Conservation (phyloP, 768 basidiomycete genomes). For the Serendipita vermifera region DNA sequence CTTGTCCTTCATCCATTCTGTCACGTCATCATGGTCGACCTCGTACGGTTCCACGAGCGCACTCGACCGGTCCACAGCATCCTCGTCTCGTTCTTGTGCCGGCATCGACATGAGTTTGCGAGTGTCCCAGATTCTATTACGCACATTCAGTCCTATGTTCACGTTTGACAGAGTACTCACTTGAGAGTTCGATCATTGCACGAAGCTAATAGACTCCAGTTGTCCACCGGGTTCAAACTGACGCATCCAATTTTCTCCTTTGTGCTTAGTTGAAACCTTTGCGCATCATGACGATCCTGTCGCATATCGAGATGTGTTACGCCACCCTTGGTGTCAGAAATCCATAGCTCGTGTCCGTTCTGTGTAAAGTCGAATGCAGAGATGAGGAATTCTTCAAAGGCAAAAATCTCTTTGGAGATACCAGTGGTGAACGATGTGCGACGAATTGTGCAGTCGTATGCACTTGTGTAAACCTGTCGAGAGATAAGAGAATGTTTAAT, state of each 20-base stretch:
- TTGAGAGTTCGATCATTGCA: slow-evolving; percentile 61
- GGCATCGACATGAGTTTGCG: slow-evolving; percentile 44
- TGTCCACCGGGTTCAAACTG: slow-evolving; percentile 61
- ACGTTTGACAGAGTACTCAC: slow-evolving; percentile 30
- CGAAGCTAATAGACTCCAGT: slow-evolving; percentile 55
- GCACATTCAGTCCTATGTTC: too few species aligned
- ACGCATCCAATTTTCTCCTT: slow-evolving; percentile 47
- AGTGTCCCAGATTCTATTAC: slow-evolving; percentile 61
- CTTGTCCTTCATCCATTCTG: background rate
- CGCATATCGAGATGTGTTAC: slow-evolving; percentile 67
- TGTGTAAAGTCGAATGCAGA: slow-evolving; percentile 58
- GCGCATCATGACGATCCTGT: slow-evolving; percentile 37
- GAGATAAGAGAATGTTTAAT: background rate
- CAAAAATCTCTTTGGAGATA: slow-evolving; percentile 54
- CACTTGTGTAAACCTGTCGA: slow-evolving; percentile 60
- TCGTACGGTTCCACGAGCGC: slow-evolving; percentile 7
- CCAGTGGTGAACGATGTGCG: slow-evolving; percentile 59
- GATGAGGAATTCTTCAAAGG: slow-evolving; percentile 47
- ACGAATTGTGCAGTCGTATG: slow-evolving; percentile 72
- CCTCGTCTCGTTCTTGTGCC: slow-evolving; percentile 13
- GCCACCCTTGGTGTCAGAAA: slow-evolving; percentile 61
- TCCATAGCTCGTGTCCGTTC: slow-evolving; percentile 69
- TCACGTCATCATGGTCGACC: slow-evolving; percentile 14
- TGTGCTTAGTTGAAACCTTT: slow-evolving; percentile 14
- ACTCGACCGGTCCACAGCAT: background rate